Conservation (phyloP, 2,329 filamentous ascomycete genomes). For the Zarea fungicola region DNA sequence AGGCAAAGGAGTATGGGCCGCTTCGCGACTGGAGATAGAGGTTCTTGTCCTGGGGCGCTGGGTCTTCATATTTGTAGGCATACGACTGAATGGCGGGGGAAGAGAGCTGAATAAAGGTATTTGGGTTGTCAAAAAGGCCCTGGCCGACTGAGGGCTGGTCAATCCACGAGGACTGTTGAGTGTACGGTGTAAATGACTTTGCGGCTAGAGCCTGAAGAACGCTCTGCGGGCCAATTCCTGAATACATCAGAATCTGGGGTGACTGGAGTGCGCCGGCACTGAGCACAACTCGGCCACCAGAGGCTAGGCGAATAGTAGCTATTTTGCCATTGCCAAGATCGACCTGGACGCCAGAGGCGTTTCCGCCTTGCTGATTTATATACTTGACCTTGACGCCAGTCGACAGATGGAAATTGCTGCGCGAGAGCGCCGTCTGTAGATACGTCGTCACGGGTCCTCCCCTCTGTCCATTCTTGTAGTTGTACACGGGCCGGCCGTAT, state of each 20-base stretch:
- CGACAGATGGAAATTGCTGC: constrained; percentile 39
- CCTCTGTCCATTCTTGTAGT: constrained; percentile 44
- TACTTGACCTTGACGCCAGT: constrained; percentile 38
- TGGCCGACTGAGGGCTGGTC: constrained; percentile 44
- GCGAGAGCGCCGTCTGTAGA: constrained; percentile 39
- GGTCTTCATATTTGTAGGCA: constrained; percentile 40
- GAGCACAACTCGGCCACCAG: constrained; percentile 30
- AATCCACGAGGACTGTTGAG: constrained; percentile 37
- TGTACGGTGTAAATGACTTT: constrained; percentile 17
- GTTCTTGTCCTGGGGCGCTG: constrained; percentile 34
- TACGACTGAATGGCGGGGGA: constrained; percentile 41
- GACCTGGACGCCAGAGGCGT: constrained; percentile 38
- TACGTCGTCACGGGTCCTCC: constrained; percentile 46
- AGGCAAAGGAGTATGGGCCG: constrained; percentile 49
- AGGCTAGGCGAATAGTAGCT: constrained; percentile 25
- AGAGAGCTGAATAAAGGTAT: constrained; percentile 47
- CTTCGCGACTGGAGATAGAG: constrained; percentile 43
- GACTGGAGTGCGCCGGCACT: constrained; percentile 35
- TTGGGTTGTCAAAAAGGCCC: constrained; percentile 51
- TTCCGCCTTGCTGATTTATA: constrained; percentile 34
- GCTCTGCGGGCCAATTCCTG: constrained; percentile 35
- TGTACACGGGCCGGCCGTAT: constrained; percentile 43
- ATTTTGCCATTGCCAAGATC: constrained; percentile 26
- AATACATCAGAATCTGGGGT: constrained; percentile 39
- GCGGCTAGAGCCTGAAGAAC: constrained; percentile 27